Conservation (phyloP, 495 filamentous ascomycete genomes). For the Aspergillus leporis region DNA sequence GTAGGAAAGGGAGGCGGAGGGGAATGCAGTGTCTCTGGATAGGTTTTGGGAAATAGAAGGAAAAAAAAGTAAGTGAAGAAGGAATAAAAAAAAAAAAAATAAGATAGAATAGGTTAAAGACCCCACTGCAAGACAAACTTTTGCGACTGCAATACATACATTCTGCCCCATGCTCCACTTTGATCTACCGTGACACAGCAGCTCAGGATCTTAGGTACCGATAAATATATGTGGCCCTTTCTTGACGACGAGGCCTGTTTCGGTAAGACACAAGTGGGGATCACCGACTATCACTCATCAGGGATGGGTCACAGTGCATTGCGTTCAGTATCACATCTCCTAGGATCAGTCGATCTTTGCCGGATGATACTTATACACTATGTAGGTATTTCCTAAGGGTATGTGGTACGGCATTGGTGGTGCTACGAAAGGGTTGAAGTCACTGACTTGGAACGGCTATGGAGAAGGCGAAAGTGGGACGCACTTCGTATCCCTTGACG, state of each 20-base stretch:
- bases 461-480: slow-evolving; percentile 2
- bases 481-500: slow-evolving; percentile 13
- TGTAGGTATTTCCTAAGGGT: not conserved
- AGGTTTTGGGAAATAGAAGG: not conserved
- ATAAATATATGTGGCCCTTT: slow-evolving; percentile 1
- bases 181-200: slow-evolving; percentile 19
- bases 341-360: slow-evolving; percentile 10
- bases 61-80: not conserved
- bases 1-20: not conserved
- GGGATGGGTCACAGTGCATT: slow-evolving; percentile 10
- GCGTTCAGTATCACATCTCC: slow-evolving; percentile 4
- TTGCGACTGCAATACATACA: slow-evolving; percentile 10
- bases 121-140: slow-evolving; percentile 7
- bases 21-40: not conserved
- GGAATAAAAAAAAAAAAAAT: slow-evolving; percentile 1
- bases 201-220: slow-evolving; percentile 10
- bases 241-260: slow-evolving; percentile 15
- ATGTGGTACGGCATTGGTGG: slow-evolving; percentile 1
- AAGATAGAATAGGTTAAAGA: not conserved
- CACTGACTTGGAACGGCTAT: not conserved
- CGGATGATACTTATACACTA: not conserved
- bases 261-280: slow-evolving; percentile 15
- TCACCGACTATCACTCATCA: slow-evolving; percentile 14
- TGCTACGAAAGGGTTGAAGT: slow-evolving; percentile 5
- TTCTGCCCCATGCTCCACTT: slow-evolving; percentile 14